Percentiles rank a stretch among this genome's conserved stretches.
phyloP scores from a whole-genome alignment of 176 grass and related monocot species.

The Panicum miliaceum region DNA sequence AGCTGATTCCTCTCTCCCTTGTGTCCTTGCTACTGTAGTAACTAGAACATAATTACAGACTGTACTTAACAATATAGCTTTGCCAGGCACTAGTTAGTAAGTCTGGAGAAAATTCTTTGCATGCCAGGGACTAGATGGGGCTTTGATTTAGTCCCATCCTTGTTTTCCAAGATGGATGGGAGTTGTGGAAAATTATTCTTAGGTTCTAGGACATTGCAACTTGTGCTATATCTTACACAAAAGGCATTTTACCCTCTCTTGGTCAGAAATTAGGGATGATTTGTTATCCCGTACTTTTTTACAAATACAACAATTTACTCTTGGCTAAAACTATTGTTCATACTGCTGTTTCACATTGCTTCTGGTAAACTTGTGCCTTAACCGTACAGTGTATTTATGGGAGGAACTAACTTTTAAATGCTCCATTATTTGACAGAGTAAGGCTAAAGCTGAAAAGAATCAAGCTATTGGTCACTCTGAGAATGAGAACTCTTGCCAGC shows the following conservation, averaged over 20 bases:
- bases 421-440: conserved; percentile 74
- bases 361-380: conserved; percentile 33
- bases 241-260: not conserved
- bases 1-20: not conserved
- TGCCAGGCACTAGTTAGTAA: conserved; percentile 1
- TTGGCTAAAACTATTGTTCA: conserved; percentile 20
- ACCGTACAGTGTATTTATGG: conserved; percentile 35
- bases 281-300: conserved; percentile 31
- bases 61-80: conserved; percentile 16
- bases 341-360: conserved; percentile 32
- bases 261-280: conserved; percentile 10
- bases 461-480: conserved; percentile 77
- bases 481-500: conserved; percentile 99
- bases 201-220: not conserved
- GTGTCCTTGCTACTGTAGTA: not conserved
- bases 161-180: not conserved
- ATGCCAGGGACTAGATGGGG: not conserved
- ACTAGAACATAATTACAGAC: conserved; percentile 20
- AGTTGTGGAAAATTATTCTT: not conserved
- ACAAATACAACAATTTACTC: not conserved
- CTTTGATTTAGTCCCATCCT: not conserved
- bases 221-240: conserved; percentile 5
- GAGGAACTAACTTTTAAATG: conserved; percentile 28
- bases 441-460: conserved; percentile 99
- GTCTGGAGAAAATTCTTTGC: not conserved